A percentile compares a stretch with the other conserved stretches of the same genome.
phyloP scores from a whole-genome alignment of 2,329 filamentous ascomycete species.

The Niveomyces coronatus region DNA sequence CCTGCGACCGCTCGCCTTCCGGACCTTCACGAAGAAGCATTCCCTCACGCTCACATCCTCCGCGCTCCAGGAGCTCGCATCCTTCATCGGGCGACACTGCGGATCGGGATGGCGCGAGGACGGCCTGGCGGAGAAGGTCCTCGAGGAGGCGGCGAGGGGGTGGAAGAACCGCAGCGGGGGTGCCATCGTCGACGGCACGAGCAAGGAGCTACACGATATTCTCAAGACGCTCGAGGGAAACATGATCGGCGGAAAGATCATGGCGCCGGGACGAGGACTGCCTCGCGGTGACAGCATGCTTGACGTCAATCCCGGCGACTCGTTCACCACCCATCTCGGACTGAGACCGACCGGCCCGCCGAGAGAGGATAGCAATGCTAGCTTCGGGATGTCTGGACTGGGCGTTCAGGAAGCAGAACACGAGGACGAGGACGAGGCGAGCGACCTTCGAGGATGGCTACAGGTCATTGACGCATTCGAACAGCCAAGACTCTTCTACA shows the following conservation, averaged over 20 bases:
- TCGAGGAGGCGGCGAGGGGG: conserved; percentile 81
- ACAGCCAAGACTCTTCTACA: conserved; percentile 71
- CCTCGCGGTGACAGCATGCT: conserved; percentile 51
- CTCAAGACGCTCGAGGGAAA: conserved; percentile 75
- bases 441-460: conserved; percentile 71
- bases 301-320: conserved; percentile 42
- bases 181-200: conserved; percentile 80
- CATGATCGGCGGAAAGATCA: conserved; percentile 75
- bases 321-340: conserved; percentile 45
- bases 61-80: conserved; percentile 72
- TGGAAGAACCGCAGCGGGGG: conserved; percentile 89
- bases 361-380: conserved; percentile 54
- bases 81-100: conserved; percentile 87
- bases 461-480: conserved; percentile 76
- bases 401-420: conserved; percentile 43
- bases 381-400: conserved; percentile 49
- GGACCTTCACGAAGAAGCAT: conserved; percentile 96
- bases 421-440: conserved; percentile 49
- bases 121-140: conserved; percentile 79
- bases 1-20: conserved; percentile 80
- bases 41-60: conserved; percentile 85
- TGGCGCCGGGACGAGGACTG: conserved; percentile 40
- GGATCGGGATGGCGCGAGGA: conserved; percentile 95
- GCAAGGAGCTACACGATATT: conserved; percentile 68
- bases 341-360: conserved; percentile 33